Evolutionary conservation across 208 protist species (phyloP).

Genomic region (Paratrypanosoma confusum): DNA sequence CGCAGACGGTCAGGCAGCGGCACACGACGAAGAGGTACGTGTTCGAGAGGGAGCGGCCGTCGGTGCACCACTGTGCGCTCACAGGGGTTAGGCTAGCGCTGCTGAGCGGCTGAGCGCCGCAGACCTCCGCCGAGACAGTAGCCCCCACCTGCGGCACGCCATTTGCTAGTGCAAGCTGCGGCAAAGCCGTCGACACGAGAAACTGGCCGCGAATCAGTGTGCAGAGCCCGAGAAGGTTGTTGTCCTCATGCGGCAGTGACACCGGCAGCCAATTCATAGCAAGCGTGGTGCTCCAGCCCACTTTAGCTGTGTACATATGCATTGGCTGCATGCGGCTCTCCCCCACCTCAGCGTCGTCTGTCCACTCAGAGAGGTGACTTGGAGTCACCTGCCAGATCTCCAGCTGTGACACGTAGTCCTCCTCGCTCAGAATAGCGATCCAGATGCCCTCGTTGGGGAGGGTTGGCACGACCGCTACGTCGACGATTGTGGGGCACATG

Average conservation of each 20-base stretch:
- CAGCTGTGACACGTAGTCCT: slow-evolving; percentile 8
- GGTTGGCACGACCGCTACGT: slow-evolving; percentile 7
- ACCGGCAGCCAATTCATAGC: slow-evolving; percentile 16
- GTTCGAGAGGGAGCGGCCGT: slow-evolving; percentile 3
- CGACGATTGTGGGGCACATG: not conserved
- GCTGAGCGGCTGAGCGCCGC: slow-evolving; percentile 5
- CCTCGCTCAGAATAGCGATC: slow-evolving; percentile 9
- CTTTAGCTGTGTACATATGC: slow-evolving; percentile 6
- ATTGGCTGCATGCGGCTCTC: too few relatives aligned
- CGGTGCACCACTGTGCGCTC: slow-evolving; percentile 4
- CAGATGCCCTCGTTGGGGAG: slow-evolving; percentile 6
- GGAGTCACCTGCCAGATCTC: slow-evolving; percentile 6
- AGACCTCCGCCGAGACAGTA: slow-evolving; percentile 7
- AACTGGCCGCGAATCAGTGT: slow-evolving; percentile 11
- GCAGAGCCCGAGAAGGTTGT: slow-evolving; percentile 10
- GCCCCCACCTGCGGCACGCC: not conserved
- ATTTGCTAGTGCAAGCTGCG: not conserved
- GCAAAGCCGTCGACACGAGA: slow-evolving; percentile 7
- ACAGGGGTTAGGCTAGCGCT: slow-evolving; percentile 3
- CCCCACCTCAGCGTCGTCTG: not conserved
- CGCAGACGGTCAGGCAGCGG: slow-evolving; percentile 7
- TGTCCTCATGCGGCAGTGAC: slow-evolving; percentile 7
- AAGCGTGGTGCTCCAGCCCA: not conserved
- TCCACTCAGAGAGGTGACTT: not conserved
- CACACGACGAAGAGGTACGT: slow-evolving; percentile 13